Base-by-base conservation (phyloP, 1,284 basidiomycete species). In the Lentinus polychrous region DNA sequence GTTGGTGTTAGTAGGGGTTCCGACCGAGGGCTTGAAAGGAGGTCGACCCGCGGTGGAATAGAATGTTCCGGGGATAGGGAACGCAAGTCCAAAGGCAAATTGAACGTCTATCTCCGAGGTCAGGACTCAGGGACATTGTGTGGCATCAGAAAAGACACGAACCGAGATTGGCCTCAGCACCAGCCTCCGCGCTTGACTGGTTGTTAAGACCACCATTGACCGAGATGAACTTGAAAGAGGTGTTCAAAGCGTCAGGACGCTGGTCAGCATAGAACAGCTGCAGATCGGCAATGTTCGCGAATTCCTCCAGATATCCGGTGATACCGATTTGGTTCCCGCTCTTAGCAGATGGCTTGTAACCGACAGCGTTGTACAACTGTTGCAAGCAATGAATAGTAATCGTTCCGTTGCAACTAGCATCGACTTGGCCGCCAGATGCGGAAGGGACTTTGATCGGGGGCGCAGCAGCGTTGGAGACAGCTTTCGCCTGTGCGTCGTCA, bases 81-180 rank as follows among this genome's bases (percentile, higher is more conserved):
- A 73, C 1, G 80, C 69, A 22, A 86, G 51, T 23, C 83, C 84
- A 53, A 78, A 81, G 1, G 73, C 83, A 66, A 75, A 84, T 60
- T 82, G 84, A 5, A 69, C 74, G 60, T 86, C 89, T 51, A 41
- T 24, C 27, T 10, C 27, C 5, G 10, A 10, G 4, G 27, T 27
- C 27, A 27, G 10, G n/a, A n/a, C n/a, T n/a, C n/a, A n/a, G n/a
- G n/a, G n/a, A 15, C 5, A 36, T n/a, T 27, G 27, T 27, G 5
- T 5, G 10, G 27, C 27, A 3, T 22, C 20, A 27, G 3, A 8
- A 24, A 31, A 33, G 15, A 17, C 8, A 45, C 55, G 10, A 46
- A 65, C 63, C 63, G 12, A 91, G 65, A 57, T 86, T 75, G 11
- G 86, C 87, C 63, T 91, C 88, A 5, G 57, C 61, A 0, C 84